Evolutionary conservation across 768 basidiomycete species (phyloP), one percentile per base, ranked within the genome.

Genomic region (Podaxis sp.): DNA sequence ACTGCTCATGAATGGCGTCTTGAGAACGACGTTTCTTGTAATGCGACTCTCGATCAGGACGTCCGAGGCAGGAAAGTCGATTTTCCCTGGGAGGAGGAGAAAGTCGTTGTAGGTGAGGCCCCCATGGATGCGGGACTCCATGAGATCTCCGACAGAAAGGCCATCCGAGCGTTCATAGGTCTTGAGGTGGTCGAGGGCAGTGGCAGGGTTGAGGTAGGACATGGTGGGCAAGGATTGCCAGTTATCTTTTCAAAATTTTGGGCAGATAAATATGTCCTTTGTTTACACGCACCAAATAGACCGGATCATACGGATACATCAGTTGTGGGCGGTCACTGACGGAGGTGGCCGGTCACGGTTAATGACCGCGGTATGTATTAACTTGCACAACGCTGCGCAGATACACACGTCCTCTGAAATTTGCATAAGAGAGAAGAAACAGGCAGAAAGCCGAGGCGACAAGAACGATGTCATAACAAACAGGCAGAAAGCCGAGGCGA

Each of bases 71-170:
- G 90, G 81, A 75, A 99, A 99, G 80, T 95, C 88, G 70, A 99
- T 98, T 76, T 93, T 95, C 44, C 97, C 96, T 8, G 96, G 96
- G 13, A 98, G 84, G 65, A 97, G 76, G 57, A 99, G 83, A 78
- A 99, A 96, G 73, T 99, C 97, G 72, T 98, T 98, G 80, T 99
- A 99, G 13, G 97, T 97, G 67, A 99, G 86, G 12, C 97, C 97
- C 19, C 95, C 95, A 70, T 94, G 89, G 66, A 87, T 76, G 52
- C 79, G 82, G 0, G 91, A 90, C 81, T 97, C 86, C 87, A 98
- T 95, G 68, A 99, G 88, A 71, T 98, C 91, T 7, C 76, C 62
- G 64, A 93, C 82, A 63, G 90, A 87, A 56, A 99, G 85, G 46
- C 97, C 96, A 86, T 99, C 96, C 9, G 76, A 72, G 60, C 80